Evolutionary conservation across 169 alveolate species (phyloP).

Genomic region (Plasmodium berghei): DNA sequence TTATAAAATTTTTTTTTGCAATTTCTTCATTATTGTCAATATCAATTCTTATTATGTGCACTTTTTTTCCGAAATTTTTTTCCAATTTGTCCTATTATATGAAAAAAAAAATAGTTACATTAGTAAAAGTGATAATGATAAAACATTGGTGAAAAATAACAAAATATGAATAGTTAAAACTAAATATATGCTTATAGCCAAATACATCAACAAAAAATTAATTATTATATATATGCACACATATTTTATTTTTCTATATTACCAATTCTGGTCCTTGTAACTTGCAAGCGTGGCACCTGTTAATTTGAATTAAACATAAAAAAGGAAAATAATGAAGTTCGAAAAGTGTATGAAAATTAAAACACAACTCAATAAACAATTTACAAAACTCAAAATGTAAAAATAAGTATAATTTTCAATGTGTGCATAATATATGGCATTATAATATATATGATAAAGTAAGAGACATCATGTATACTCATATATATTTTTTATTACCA

Average conservation of each 20-base stretch:
- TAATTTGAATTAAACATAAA: background rate
- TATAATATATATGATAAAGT: no score
- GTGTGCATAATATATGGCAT: background rate
- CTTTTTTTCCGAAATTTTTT: slow-evolving; percentile 22
- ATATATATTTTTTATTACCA: slow-evolving; percentile 19
- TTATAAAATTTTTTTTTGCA: slow-evolving; percentile 38
- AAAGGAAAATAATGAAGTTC: slow-evolving; percentile 5
- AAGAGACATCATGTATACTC: background rate
- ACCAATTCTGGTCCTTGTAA: slow-evolving; percentile 63
- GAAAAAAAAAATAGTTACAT: background rate
- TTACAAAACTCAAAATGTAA: background rate
- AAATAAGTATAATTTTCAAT: background rate
- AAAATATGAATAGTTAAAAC: background rate
- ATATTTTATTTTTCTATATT: slow-evolving; percentile 9
- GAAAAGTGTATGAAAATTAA: background rate
- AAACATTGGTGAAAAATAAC: no score
- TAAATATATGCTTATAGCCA: background rate
- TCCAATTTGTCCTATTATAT: slow-evolving; percentile 45
- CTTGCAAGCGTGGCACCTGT: slow-evolving; percentile 74
- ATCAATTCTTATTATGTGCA: slow-evolving; percentile 23
- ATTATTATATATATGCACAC: slow-evolving; percentile 18
- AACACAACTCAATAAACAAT: background rate
- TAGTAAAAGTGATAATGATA: background rate
- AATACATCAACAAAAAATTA: background rate
- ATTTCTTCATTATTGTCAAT: slow-evolving; percentile 29